Percentiles rank a stretch among this genome's conserved stretches.
phyloP scores from a whole-genome alignment of 805 yeast genomes.

The Pichia pseudocactophila region DNA sequence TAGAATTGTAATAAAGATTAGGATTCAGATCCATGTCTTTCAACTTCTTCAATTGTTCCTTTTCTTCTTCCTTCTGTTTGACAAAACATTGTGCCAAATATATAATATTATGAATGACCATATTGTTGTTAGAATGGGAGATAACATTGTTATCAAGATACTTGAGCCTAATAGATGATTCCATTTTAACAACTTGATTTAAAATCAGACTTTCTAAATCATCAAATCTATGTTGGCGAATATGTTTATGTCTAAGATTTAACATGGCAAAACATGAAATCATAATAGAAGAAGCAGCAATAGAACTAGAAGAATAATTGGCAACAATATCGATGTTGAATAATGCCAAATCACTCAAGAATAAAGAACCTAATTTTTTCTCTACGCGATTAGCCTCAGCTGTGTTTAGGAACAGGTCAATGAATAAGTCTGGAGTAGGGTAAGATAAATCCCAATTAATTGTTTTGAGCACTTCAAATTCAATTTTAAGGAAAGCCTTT shows the following conservation, averaged over 20 bases:
- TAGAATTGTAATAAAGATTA: constrained; percentile 5
- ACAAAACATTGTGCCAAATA: constrained; percentile 20
- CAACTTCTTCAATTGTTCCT: constrained; percentile 8
- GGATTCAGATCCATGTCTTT: constrained; percentile 7
- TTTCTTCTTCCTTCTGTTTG: constrained; percentile 18
- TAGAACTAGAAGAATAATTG: constrained; percentile 35
- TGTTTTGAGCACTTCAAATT: constrained; percentile 53
- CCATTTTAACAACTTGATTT: constrained; percentile 18
- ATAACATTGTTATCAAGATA: constrained; percentile 15
- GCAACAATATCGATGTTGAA: constrained; percentile 53
- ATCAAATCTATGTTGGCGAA: constrained; percentile 22
- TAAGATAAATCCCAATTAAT: constrained; percentile 56
- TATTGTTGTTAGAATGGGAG: constrained; percentile 11
- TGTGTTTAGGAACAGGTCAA: constrained; percentile 42
- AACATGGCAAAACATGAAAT: constrained; percentile 39
- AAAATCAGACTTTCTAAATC: constrained; percentile 23
- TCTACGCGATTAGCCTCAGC: constrained; percentile 32
- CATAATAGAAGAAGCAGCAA: constrained; percentile 44
- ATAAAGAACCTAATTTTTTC: constrained; percentile 47
- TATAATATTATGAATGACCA: constrained; percentile 20
- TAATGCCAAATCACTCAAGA: constrained; percentile 58
- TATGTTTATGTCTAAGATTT: constrained; percentile 30
- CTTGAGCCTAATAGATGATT: constrained; percentile 21
- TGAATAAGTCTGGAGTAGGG: constrained; percentile 55
- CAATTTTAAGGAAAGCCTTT: constrained; percentile 49